Base-by-base conservation (phyloP, 148 eudicot species). In the Chenopodium berlandieri region DNA sequence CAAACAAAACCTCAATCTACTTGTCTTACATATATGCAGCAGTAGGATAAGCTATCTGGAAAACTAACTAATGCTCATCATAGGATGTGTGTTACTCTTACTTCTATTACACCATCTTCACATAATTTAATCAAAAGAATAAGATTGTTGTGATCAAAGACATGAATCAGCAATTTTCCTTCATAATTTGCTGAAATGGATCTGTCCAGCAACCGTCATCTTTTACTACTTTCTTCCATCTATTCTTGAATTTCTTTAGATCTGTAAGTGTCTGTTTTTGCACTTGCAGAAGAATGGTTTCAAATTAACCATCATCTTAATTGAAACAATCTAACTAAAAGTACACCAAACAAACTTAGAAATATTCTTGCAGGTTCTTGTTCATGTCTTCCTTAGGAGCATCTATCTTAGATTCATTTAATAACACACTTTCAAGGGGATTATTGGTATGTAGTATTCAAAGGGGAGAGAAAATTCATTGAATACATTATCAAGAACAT, bases 141-240 rank as follows among this genome's bases (percentile, higher is more conserved):
- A 34, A 71, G 48, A 71, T 71, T 47, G 4, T 48, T 16, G 25
- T 25, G 40, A 31, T 54, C 37, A 20, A 2, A 58, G 6, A 3
- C 58, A 47, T 2, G 14, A 30, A 32, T 81, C 63, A 71, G 34
- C 75, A 62, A 44, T 54, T 71, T 20, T 60, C 16, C 68, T 77
- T 84, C 63, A 71, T 27, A 31, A 78, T 50, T 81, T 67, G 78
- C 71, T 82, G 84, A 79, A 75, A 90, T 34, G 91, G 95, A 89
- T 92, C 91, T 19, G 60, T 74, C 93, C 92, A 89, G 78, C 88
- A 78, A 75, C 86, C 76, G 64, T 92, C 95, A 52, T 88, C 87
- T 79, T 68, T 87, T n/a, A 83, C 83, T 67, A 91, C 93, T 60
- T 83, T 88, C 67, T 62, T 86, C 95, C 95, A 92, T 82, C 91